Evolutionary conservation across 192 early-diverging fungal genomes (phyloP).

Genomic region (Coemansia sp.): DNA sequence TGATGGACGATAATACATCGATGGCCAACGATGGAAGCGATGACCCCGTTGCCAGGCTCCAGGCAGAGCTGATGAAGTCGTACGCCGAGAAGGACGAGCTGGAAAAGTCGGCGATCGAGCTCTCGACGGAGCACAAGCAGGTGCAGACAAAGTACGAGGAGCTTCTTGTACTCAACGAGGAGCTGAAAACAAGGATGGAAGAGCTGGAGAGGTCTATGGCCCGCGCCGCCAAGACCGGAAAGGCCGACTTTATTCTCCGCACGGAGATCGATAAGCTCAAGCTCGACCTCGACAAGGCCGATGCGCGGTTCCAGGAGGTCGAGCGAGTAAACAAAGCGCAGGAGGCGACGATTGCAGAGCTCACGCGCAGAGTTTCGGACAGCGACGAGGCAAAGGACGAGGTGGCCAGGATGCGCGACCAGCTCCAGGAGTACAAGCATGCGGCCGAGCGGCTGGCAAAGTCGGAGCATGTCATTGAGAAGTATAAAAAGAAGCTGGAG

Average conservation of each 20-base stretch:
- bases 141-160: conserved; percentile 64
- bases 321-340: conserved; percentile 67
- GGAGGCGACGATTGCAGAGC: conserved; percentile 61
- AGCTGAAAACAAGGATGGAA: conserved; percentile 67
- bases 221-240: conserved; percentile 71
- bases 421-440: conserved; percentile 89
- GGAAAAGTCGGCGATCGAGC: conserved; percentile 54
- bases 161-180: conserved; percentile 68
- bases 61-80: conserved; percentile 56
- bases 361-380: conserved; percentile 64
- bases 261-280: conserved; percentile 87
- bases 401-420: conserved; percentile 72
- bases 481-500: conserved; percentile 94
- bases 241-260: conserved; percentile 79
- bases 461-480: conserved; percentile 91
- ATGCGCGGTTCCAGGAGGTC: conserved; percentile 68
- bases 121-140: conserved; percentile 57
- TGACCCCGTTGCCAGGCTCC: conserved; percentile 48
- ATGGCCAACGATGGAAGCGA: conserved; percentile 19
- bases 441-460: conserved; percentile 90
- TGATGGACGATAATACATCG: conserved; percentile 22
- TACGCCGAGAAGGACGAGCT: conserved; percentile 63
- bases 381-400: conserved; percentile 69
- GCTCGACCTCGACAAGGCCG: conserved; percentile 80
- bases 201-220: conserved; percentile 78